Base-by-base conservation (phyloP, 768 basidiomycete genomes). In the Pleurotus tuber-regium region DNA sequence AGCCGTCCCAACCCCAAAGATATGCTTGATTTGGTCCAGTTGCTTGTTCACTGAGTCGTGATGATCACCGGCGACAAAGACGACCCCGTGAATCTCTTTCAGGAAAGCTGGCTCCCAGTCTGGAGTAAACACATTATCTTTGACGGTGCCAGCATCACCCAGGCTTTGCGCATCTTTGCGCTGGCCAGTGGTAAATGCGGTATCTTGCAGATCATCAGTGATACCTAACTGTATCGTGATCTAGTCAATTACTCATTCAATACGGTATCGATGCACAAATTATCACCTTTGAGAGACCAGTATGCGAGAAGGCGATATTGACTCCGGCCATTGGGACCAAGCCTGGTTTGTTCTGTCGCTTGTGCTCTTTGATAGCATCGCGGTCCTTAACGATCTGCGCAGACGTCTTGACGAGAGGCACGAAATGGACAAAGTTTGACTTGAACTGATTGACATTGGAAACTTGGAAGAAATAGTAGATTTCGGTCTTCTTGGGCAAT, bases 251-350 rank as follows among this genome's bases (percentile, higher is more conserved):
- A n/a, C n/a, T n/a, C n/a, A n/a, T n/a, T n/a, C n/a, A n/a, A 25
- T 6, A 53, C 23, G 47, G 31, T 10, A 51, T 12, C 12, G 16
- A 28, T 4, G 7, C 23, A 23, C 36, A 1, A 19, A 43, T 59
- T 29, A 9, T 9, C 48, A 77, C 76, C 63, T 68, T 65, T 2
- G 36, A 57, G 31, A 82, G 71, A 12, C 79, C 82, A 12, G 61
- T 60, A 23, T 77, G 75, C 6, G 80, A 78, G 62, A 83, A 80
- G 10, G 79, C 68, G 39, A 82, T 71, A 65, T 82, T 83, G 36
- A 80, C 68, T 8, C 75, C 76, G 10, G 63, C 63, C 51, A 78
- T 59, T 19, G 66, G 70, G 50, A 78, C 58, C 19, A 73, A 61
- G 9, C 59, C 59, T 31, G 63, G 63, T 38, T 61, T 61, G 40